Evolutionary conservation across 2,329 filamentous ascomycete genomes (phyloP), one percentile per base, ranked within the genome.

Genomic region (Septoria linicola): DNA sequence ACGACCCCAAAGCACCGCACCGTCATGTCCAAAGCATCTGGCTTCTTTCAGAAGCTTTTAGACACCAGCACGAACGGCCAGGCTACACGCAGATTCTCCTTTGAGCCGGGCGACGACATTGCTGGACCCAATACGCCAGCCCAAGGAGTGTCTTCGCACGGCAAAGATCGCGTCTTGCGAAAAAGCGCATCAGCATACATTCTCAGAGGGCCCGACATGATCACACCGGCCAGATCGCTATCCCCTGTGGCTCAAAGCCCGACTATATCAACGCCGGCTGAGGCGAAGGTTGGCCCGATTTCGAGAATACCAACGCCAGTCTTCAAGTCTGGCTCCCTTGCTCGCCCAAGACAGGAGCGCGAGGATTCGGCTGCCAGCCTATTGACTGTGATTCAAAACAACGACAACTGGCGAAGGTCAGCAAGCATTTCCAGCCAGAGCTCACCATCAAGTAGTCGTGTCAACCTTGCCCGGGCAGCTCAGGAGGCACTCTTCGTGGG

Each of bases 221-320:
- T 30, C 25, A 42, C 36, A 11, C 19, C 44, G 27, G 27, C 41
- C 34, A 41, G 51, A 30, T 32, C 46, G 11, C 45, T 58, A 10
- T 61, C 59, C 13, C 61, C 59, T 13, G 49, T 62, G 13, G 58
- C 57, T 8, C 59, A 58, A 11, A 64, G 61, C 46, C 59, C 63
- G 14, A 54, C 61, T 8, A 48, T 50, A 3, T 59, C 60, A 14
- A 50, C 50, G 13, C 41, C 42, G 4, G 43, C 34, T 27, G 54
- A 46, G 7, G 56, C 53, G 8, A 49, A 51, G 40, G 49, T 53
- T 59, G 44, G 44, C n/a, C 21, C 25, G 53, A 35, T 60, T 4
- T 72, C 73, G 3, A 71, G 71, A 51, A 75, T 75, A 17, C 73
- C 73, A n/a, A 73, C 68, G 40, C 73, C 72, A n/a, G 57, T 70